Evolutionary conservation across 1,284 basidiomycete genomes (phyloP), one percentile per base, ranked within the genome.

Genomic region (Apiotrichum siamense): DNA sequence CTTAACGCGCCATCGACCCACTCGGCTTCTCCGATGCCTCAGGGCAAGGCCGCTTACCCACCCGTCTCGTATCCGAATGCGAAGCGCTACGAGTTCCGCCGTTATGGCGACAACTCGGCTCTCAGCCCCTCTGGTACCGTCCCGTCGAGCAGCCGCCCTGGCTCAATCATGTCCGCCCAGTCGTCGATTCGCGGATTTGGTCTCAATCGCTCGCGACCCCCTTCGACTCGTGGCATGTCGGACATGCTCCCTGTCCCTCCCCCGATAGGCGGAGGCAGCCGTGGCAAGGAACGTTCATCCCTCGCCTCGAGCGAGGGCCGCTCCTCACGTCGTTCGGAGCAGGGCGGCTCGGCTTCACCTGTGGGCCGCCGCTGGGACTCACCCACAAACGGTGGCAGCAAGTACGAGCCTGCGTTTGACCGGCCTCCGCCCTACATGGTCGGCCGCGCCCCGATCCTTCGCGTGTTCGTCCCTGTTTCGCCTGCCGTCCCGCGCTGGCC

Each of bases 11-110:
- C 57, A 4, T 15, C 43, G 17, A 33, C 35, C 4, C 48, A 56
- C 26, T 35, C 46, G 1, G 63, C 67, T 2, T 50, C 52, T 1
- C 59, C 59, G 0, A 58, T 70, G 40, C 50, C 62, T 1, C 55
- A 64, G 21, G 67, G 66, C 42, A 69, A 70, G 58, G 61, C 57
- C 4, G 61, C 48, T 2, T 55, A 64, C 35, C 69, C 73, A 4
- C 69, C 69, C 1, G 67, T 75, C 21, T 70, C 67, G 40, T 74
- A 65, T 46, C 73, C 73, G 3, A 56, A 63, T 0, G 68, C 72
- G 17, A 75, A 75, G 55, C 67, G 73, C 25, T 75, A 75, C 57
- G 66, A 63, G 32, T 75, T 75, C 59, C 61, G 52, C 24, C 57
- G 62, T 10, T 67, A 70, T 44, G 68, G 62, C n/a, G 66, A 63